Evolutionary conservation across 2,329 filamentous ascomycete species (phyloP).

Genomic region (Cladorrhinum sp.): DNA sequence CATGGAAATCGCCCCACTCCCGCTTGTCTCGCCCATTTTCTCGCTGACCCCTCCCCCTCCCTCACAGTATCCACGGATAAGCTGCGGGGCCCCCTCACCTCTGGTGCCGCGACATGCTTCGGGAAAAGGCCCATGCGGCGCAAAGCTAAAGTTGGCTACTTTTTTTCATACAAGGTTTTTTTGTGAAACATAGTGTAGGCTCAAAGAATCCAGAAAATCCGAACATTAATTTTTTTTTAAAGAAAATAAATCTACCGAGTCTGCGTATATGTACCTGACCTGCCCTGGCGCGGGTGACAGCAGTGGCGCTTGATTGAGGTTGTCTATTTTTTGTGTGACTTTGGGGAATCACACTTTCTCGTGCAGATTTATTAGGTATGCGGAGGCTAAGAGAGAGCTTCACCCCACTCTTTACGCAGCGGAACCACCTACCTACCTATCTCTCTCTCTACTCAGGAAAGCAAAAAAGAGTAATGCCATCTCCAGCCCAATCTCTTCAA

Average conservation of each 20-base stretch:
- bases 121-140: not conserved
- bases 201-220: no score
- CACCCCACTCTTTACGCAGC: slow-evolving; percentile 1
- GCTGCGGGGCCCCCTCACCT: not conserved
- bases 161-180: not conserved
- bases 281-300: not conserved
- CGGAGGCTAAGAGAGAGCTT: slow-evolving; percentile 4
- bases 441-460: not conserved
- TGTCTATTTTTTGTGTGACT: not conserved
- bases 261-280: no score
- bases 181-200: not conserved
- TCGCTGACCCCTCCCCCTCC: not conserved
- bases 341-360: not conserved
- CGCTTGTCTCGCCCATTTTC: no score
- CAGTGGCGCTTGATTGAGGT: not conserved
- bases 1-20: not conserved
- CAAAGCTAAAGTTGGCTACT: not conserved
- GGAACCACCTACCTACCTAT: not conserved
- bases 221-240: no score
- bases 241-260: no score
- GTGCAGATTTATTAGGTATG: not conserved
- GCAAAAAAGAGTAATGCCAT: slow-evolving; percentile 6
- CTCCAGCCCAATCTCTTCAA: not conserved
- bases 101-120: not conserved
- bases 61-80: not conserved